These are phyloP conservation scores for Galerina marginata DNA, from an alignment of 768 basidiomycete species.

Conservation along the genomic window DNA sequence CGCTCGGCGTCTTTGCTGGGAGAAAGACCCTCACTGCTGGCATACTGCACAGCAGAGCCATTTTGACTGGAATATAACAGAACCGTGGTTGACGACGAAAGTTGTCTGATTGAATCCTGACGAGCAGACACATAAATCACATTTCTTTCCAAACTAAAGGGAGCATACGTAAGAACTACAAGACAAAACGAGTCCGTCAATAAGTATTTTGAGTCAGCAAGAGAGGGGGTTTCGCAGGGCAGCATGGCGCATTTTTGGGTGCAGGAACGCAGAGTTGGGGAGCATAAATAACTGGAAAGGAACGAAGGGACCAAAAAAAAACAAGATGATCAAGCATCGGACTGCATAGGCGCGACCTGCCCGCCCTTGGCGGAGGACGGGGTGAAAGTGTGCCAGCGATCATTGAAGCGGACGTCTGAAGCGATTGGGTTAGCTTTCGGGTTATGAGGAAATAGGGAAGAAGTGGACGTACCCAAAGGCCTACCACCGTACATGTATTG, in stretches of 20 bases:
- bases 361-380: slow-evolving; percentile 89
- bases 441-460: slow-evolving; percentile 3
- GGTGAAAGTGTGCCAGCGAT: slow-evolving; percentile 93
- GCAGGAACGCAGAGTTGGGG: not conserved
- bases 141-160: too few species aligned
- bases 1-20: too few species aligned
- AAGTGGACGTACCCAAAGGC: slow-evolving; percentile 62
- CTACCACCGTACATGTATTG: slow-evolving; percentile 94
- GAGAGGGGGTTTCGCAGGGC: too few species aligned
- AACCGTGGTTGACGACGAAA: too few species aligned
- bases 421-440: not conserved
- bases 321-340: slow-evolving; percentile 43
- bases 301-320: not conserved
- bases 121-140: too few species aligned
- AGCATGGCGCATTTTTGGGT: not conserved
- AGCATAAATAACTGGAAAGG: not conserved
- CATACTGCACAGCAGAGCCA: too few species aligned
- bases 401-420: slow-evolving; percentile 91
- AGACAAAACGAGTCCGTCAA: too few species aligned
- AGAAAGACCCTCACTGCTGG: too few species aligned
- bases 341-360: slow-evolving; percentile 68
- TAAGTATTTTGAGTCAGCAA: too few species aligned
- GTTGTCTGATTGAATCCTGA: too few species aligned
- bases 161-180: too few species aligned
- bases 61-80: too few species aligned